phyloP scores from a whole-genome alignment of 169 alveolate genomes.

The Pseudocohnilembus persalinus region DNA sequence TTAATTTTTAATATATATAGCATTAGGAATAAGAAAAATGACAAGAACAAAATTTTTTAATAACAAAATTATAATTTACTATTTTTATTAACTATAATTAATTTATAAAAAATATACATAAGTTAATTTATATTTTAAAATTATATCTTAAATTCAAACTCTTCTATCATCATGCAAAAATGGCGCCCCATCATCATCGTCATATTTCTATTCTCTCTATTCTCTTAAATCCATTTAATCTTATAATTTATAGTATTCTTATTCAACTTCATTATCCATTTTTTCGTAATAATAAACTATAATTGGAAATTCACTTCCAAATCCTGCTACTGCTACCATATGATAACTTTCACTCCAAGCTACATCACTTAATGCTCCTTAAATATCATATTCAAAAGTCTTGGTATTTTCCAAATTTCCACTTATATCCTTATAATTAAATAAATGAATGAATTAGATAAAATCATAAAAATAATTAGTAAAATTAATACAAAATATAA shows the following conservation, averaged over 20 bases:
- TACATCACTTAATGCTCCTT: conserved; percentile 66
- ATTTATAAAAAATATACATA: too few relatives aligned
- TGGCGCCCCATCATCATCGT: not conserved
- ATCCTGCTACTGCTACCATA: conserved; percentile 83
- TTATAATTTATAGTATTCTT: not conserved
- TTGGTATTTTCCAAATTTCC: conserved; percentile 30
- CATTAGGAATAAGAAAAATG: too few relatives aligned
- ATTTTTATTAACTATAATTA: too few relatives aligned
- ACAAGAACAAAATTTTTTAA: not conserved
- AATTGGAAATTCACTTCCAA: conserved; percentile 81
- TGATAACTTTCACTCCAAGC: conserved; percentile 75
- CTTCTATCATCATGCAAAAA: too few relatives aligned
- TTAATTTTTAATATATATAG: too few relatives aligned
- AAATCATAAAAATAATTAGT: too few relatives aligned
- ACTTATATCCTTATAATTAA: conserved; percentile 13
- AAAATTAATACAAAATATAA: too few relatives aligned
- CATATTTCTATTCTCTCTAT: not conserved
- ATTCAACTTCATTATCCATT: conserved; percentile 11
- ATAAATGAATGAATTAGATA: not conserved
- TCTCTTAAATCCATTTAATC: not conserved
- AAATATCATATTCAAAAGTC: conserved; percentile 12
- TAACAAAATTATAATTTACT: not conserved
- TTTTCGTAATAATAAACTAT: conserved; percentile 54
- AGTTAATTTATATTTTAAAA: not conserved
- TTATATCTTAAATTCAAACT: too few relatives aligned